These are phyloP conservation scores for Metarhizium humberi DNA, from an alignment of 2,329 filamentous ascomycete genomes.

Conservation along the genomic window DNA sequence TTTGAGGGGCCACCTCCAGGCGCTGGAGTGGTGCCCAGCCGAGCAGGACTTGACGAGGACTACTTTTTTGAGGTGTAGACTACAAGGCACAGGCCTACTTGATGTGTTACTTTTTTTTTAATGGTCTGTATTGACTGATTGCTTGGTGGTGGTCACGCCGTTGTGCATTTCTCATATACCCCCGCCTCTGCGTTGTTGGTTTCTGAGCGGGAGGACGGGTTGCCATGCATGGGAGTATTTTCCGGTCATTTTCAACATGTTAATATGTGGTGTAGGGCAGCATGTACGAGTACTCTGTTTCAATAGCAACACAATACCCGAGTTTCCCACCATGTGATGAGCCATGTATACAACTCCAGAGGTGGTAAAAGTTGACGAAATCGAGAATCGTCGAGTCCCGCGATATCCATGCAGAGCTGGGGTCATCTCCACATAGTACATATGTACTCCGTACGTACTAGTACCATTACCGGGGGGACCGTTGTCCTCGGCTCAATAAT, in stretches of 20 bases:
- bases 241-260: background rate
- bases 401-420: background rate
- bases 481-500: too few species aligned
- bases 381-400: background rate
- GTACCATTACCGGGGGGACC: too few species aligned
- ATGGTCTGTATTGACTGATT: background rate
- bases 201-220: background rate
- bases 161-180: slow-evolving; percentile 2
- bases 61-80: slow-evolving; percentile 78
- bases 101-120: background rate
- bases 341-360: background rate
- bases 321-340: background rate
- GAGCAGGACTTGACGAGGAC: slow-evolving; percentile 82
- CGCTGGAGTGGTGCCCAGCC: slow-evolving; percentile 65
- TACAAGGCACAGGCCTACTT: background rate
- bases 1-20: slow-evolving; percentile 60
- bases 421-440: background rate
- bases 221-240: background rate
- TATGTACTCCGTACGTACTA: too few species aligned
- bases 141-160: background rate
- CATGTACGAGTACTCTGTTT: background rate
- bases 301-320: background rate
- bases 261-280: background rate
- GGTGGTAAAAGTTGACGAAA: background rate
- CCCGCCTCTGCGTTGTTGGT: background rate